Evolutionary conservation across 495 filamentous ascomycete genomes (phyloP), one percentile per base, ranked within the genome.

Genomic region (Corynascus novoguineensis): DNA sequence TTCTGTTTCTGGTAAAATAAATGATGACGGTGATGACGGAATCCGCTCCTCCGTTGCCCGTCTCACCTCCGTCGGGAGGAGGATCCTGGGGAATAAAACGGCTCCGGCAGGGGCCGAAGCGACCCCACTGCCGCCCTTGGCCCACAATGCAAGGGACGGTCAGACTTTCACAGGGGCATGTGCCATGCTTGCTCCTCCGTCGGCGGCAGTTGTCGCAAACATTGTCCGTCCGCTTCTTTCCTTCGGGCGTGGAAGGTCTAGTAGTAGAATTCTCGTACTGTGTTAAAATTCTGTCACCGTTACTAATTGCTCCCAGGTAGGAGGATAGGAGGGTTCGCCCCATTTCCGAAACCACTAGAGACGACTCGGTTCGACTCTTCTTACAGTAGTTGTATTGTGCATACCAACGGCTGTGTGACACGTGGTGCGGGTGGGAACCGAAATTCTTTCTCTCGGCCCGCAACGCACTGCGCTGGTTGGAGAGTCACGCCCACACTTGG

Each of bases 361-460:
- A 50, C n/a, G 24, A 14, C 27, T 50, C 50, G 42, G 12, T 58
- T 31, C 50, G 42, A 38, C 29, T 49, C 51, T 44, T 24, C n/a
- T n/a, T n/a, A n/a, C n/a, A n/a, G n/a, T n/a, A n/a, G n/a, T n/a
- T n/a, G n/a, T n/a, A n/a, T n/a, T n/a, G n/a, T n/a, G n/a, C n/a
- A 53, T 69, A 15, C 64, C 67, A 69, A 68, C 67, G 50, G 59
- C 50, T 48, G 60, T 34, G 42, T 66, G 67, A 69, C 67, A 69
- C 67, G 67, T 69, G 67, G 67, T 65, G 24, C 31, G 32, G 63
- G 48, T 42, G 46, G 54, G 59, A 38, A 50, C 42, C 21, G 12
- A 19, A 47, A 37, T 35, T 47, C 28, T 17, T 32, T 52, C 24
- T 11, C 35, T n/a, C 8, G 3, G 6, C 15, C 46, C 27, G 27